These are phyloP conservation scores for Furcasterigmium sp. DNA, from an alignment of 2,329 filamentous ascomycete species.

Conservation along the genomic window DNA sequence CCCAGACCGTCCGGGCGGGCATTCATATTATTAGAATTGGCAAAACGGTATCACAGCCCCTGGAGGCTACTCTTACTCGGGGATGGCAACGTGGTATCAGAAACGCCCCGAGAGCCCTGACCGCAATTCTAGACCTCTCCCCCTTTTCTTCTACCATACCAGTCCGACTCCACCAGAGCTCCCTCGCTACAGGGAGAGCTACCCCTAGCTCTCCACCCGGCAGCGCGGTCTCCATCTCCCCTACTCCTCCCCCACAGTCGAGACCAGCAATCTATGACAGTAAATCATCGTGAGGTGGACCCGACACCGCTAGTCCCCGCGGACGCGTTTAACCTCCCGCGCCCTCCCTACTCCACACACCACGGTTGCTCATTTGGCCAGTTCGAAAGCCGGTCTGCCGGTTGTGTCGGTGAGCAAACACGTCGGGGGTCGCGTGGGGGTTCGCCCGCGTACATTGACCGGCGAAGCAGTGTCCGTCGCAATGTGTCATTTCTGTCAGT, in stretches of 20 bases:
- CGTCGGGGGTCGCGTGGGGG: neutral
- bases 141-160: neutral
- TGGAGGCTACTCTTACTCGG: too few relatives aligned
- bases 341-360: neutral
- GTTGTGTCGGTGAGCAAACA: neutral
- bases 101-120: too few relatives aligned
- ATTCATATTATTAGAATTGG: too few relatives aligned
- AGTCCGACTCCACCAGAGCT: neutral
- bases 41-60: too few relatives aligned
- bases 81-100: too few relatives aligned
- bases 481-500: conserved; percentile 1
- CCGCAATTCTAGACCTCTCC: too few relatives aligned
- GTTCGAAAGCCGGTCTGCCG: neutral
- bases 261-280: neutral
- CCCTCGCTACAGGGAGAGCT: neutral
- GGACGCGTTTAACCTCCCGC: neutral
- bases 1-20: too few relatives aligned
- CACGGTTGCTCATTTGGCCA: neutral
- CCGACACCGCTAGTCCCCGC: neutral
- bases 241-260: neutral
- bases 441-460: too few relatives aligned
- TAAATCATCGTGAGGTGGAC: neutral
- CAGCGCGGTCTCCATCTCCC: too few relatives aligned
- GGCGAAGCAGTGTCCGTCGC: too few relatives aligned
- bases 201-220: neutral